A percentile compares a stretch with the other conserved stretches of the same genome.
Conservation (phyloP, 257 asterid species). For the Solanum tarapatanum region DNA sequence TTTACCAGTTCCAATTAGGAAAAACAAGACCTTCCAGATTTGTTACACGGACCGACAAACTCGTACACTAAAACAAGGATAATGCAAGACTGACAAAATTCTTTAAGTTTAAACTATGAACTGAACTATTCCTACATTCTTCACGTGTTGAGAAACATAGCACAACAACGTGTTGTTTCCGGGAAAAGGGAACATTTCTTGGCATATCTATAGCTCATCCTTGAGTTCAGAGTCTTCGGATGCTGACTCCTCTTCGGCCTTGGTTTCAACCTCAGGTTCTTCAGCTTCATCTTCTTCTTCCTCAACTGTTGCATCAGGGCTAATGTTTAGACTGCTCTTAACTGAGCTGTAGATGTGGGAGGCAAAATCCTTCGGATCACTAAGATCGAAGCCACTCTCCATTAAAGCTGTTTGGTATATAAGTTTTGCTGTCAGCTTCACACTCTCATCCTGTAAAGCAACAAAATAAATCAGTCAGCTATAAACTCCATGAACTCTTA, state of each 20-base stretch:
- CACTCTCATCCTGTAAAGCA: slow-evolving; percentile 36
- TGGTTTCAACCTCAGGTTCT: slow-evolving; percentile 34
- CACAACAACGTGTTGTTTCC: not conserved
- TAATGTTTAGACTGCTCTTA: slow-evolving; percentile 54
- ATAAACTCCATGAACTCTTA: not conserved
- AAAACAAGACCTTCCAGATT: not conserved
- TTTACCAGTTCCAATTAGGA: not conserved
- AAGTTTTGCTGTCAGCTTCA: slow-evolving; percentile 71
- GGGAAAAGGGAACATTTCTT: not conserved
- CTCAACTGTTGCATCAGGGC: slow-evolving; percentile 60
- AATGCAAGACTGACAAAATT: not conserved
- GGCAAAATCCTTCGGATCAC: slow-evolving; percentile 83
- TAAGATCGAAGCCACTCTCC: slow-evolving; percentile 79
- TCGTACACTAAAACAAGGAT: not conserved
- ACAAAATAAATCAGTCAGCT: not conserved
- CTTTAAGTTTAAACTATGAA: not conserved
- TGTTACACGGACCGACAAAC: not conserved
- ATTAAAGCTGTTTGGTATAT: slow-evolving; percentile 79
- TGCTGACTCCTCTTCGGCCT: slow-evolving; percentile 32
- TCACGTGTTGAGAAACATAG: not conserved
- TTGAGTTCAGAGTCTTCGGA: slow-evolving; percentile 24
- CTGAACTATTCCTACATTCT: not conserved
- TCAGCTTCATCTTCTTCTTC: slow-evolving; percentile 81
- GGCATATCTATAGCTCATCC: slow-evolving; percentile 55
- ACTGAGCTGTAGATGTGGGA: slow-evolving; percentile 57